Evolutionary conservation across 2,329 filamentous ascomycete genomes (phyloP).

Genomic region (Rutstroemia sydowiana): DNA sequence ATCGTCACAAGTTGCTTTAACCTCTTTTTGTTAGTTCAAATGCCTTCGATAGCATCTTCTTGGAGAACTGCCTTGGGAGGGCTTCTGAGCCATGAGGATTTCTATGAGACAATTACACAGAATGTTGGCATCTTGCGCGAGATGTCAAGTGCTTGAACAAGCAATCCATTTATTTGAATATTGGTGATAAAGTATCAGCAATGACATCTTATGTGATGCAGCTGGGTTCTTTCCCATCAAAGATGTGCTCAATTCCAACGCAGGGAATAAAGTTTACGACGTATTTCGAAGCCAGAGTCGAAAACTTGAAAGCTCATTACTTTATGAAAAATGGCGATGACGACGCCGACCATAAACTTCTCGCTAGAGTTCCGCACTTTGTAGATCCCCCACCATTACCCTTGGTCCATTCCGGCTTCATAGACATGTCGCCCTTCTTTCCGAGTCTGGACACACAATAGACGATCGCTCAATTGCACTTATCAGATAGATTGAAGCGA

Average conservation of each 20-base stretch:
- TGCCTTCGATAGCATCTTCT: constrained; percentile 20
- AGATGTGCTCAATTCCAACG: constrained; percentile 21
- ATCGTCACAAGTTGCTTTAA: constrained; percentile 16
- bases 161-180: constrained; percentile 14
- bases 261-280: constrained; percentile 21
- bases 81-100: constrained; percentile 23
- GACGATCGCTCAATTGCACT: constrained; percentile 7
- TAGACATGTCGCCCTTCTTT: constrained; percentile 1
- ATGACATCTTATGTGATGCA: constrained; percentile 24
- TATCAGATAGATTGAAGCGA: neutral
- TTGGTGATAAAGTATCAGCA: constrained; percentile 18
- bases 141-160: constrained; percentile 18
- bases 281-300: constrained; percentile 13
- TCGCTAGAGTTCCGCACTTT: constrained; percentile 1
- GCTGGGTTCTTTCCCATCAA: constrained; percentile 20
- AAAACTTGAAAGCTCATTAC: constrained; percentile 19
- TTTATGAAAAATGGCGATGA: constrained; percentile 19
- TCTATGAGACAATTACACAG: constrained; percentile 22
- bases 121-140: constrained; percentile 4
- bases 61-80: constrained; percentile 25
- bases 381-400: constrained; percentile 2
- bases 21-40: neutral
- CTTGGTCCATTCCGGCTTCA: constrained; percentile 6
- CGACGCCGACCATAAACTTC: constrained; percentile 1
- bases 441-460: neutral